Evolutionary conservation across 805 yeast genomes (phyloP).

Genomic region (Helenozyma baotianmanensis): DNA sequence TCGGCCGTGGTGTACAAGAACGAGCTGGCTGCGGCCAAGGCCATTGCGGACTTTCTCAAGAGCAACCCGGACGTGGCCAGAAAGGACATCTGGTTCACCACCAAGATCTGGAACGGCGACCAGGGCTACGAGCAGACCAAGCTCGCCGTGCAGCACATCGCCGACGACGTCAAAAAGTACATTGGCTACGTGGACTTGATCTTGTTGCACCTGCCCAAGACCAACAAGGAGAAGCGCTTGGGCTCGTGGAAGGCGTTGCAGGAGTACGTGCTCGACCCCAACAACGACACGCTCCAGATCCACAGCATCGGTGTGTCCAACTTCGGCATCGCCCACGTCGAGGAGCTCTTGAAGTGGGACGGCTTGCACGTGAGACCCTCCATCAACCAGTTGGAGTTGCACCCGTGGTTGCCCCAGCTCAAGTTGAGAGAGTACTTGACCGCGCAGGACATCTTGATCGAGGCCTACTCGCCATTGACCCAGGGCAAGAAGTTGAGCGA

Average conservation of each 20-base stretch:
- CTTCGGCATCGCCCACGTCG: slow-evolving; percentile 55
- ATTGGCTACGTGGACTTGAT: slow-evolving; percentile 39
- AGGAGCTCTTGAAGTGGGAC: slow-evolving; percentile 57
- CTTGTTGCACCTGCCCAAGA: slow-evolving; percentile 50
- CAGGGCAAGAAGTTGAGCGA: slow-evolving; percentile 56
- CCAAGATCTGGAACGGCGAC: slow-evolving; percentile 26
- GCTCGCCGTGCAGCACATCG: slow-evolving; percentile 52
- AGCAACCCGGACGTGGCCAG: slow-evolving; percentile 35
- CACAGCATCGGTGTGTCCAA: slow-evolving; percentile 77
- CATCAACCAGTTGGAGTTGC: slow-evolving; percentile 77
- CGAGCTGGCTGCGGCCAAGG: slow-evolving; percentile 58
- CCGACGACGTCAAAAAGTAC: slow-evolving; percentile 41
- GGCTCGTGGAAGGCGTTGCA: slow-evolving; percentile 73
- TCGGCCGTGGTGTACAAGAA: slow-evolving; percentile 66
- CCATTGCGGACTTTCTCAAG: slow-evolving; percentile 48
- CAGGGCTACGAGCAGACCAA: slow-evolving; percentile 50
- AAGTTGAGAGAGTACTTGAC: slow-evolving; percentile 60
- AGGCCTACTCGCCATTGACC: slow-evolving; percentile 79
- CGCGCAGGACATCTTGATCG: slow-evolving; percentile 52
- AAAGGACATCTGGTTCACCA: slow-evolving; percentile 34
- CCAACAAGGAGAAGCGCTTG: slow-evolving; percentile 39
- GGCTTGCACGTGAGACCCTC: slow-evolving; percentile 49
- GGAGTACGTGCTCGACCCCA: slow-evolving; percentile 50
- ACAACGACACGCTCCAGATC: slow-evolving; percentile 52
- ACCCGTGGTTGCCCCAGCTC: slow-evolving; percentile 74